Conservation (phyloP, 805 yeast genomes). For the Metschnikowia orientalis region DNA sequence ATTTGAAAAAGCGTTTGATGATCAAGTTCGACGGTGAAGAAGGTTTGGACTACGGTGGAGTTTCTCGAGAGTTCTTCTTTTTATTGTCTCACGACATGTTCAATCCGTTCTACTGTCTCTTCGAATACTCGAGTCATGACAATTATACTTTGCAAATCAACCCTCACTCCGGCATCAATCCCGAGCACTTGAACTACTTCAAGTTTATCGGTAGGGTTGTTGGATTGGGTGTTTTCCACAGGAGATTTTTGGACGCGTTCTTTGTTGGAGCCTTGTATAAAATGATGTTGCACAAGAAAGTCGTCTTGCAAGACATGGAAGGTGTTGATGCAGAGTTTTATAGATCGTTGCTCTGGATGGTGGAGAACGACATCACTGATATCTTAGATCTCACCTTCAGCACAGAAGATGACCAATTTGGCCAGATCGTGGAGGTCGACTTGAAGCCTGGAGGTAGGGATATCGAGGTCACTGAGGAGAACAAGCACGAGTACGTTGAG, state of each 20-base stretch:
- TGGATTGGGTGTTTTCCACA: constrained; percentile 96
- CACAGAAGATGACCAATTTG: constrained; percentile 89
- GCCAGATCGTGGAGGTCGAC: constrained; percentile 85
- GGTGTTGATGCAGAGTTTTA: constrained; percentile 98
- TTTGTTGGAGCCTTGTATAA: constrained; percentile 97
- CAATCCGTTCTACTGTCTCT: constrained; percentile 94
- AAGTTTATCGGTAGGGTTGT: constrained; percentile 98
- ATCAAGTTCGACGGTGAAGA: constrained; percentile 99
- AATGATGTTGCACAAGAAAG: constrained; percentile 94
- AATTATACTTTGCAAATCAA: constrained; percentile 96
- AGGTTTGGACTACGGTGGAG: constrained; percentile 99
- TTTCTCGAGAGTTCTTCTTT: constrained; percentile 96
- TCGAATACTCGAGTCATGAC: constrained; percentile 97
- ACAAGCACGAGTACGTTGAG: constrained; percentile 89
- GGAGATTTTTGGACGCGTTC: constrained; percentile 96
- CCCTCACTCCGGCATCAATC: constrained; percentile 94
- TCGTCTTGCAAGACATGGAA: constrained; percentile 94
- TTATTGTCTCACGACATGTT: constrained; percentile 97
- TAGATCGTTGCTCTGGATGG: constrained; percentile 90
- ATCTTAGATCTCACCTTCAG: constrained; percentile 85
- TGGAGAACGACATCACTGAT: constrained; percentile 85
- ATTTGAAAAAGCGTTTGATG: constrained; percentile 94
- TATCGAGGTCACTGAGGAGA: constrained; percentile 86
- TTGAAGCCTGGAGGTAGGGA: constrained; percentile 84
- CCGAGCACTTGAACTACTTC: constrained; percentile 97